Base-by-base conservation (phyloP, 108 stramenopile genomes). In the Licmophora abbreviata region DNA sequence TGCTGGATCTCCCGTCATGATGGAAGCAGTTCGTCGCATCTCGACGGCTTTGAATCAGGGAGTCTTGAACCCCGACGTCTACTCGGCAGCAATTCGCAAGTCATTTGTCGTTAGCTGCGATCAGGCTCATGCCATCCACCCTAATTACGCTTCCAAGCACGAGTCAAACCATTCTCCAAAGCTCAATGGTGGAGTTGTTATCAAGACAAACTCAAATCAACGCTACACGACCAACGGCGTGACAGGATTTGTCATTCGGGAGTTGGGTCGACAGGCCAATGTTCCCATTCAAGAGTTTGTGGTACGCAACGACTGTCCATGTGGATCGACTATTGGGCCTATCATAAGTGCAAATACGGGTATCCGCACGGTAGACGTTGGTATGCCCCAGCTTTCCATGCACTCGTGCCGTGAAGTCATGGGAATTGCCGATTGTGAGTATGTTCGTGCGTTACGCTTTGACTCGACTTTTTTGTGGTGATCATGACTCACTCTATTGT, bases 301-400 rank as follows among this genome's bases (percentile, higher is more conserved):
- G 21, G 93, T 95, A 6, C 65, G 90, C 25, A 84, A 82, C 43
- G 95, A 95, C 54, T 92, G 89, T 56, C 81, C 81, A 23, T 96
- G 95, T 58, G 95, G 95, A 23, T 64, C 71, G 26, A 96, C 95
- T 33, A 96, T 96, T 53, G 95, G 95, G 2, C 95, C 95, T 1
- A 88, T 86, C 29, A 57, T 95, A 17, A 67, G 76, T 29, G 74
- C 90, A n/a, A 35, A 51, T 37, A 83, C 87, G 1, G 95, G 95
- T 3, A 93, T 97, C 31, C 77, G 89, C 12, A 81, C 85, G 14
- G 94, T 93, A 35, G 95, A 97, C 66, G 71, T 85, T 17, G 95
- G 95, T n/a, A 91, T 93, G 84, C 87, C 92, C 45, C 95, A 97
- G 59, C 67, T 95, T 8, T 79, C 79, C 23, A 97, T 97, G 95